Percentiles rank a stretch among this genome's conserved stretches.
Evolutionary conservation across 306 rosid species (phyloP).

Genomic region (Pyrus communis): DNA sequence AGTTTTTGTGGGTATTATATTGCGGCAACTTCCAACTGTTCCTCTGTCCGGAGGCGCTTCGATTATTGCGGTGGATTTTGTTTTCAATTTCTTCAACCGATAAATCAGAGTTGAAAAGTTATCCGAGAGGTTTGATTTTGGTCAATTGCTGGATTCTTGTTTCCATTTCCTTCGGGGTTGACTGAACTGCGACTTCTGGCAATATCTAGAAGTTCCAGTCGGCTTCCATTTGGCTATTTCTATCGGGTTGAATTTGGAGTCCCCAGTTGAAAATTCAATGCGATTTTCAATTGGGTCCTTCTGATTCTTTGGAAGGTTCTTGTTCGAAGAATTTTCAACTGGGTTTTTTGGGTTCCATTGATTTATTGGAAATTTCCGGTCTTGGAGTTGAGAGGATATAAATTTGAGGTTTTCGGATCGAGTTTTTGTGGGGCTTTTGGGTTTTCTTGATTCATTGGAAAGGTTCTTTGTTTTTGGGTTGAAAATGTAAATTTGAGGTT

Average conservation of each 20-base stretch:
- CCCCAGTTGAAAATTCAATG: neutral
- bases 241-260: slow-evolving; percentile 4
- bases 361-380: too few relatives aligned
- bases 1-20: neutral
- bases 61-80: neutral
- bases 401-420: too few relatives aligned
- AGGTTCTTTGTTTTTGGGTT: too few relatives aligned
- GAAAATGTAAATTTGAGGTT: too few relatives aligned
- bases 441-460: too few relatives aligned
- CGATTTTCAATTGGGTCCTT: neutral
- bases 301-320: neutral
- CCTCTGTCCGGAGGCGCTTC: neutral
- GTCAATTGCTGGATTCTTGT: neutral
- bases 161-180: slow-evolving; percentile 1
- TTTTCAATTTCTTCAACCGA: too few relatives aligned
- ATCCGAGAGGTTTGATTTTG: neutral
- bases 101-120: neutral
- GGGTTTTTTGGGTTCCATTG: neutral
- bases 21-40: slow-evolving; percentile 10
- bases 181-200: neutral
- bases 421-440: too few relatives aligned
- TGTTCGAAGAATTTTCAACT: neutral
- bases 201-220: neutral
- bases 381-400: too few relatives aligned
- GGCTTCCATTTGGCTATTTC: neutral